Percentiles rank a stretch among this genome's conserved stretches.
phyloP scores from a whole-genome alignment of 1,139 yeast species.

The Magnusiomyces fungicola region DNA sequence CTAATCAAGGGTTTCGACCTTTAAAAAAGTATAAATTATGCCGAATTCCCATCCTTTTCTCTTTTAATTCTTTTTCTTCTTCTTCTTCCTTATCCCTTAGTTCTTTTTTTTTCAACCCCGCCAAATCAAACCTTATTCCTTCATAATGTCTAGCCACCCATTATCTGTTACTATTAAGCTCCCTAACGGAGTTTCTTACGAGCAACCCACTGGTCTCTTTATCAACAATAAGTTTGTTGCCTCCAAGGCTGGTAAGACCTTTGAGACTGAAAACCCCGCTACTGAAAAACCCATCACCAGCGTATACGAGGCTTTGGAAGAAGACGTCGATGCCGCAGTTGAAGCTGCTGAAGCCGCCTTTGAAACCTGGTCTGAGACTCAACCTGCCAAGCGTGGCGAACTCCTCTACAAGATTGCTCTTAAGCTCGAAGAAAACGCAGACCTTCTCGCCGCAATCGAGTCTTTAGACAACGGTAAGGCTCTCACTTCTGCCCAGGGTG shows the following conservation, averaged over 20 bases:
- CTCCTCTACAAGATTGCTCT: conserved; percentile 60
- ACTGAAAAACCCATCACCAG: conserved; percentile 47
- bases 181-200: conserved; percentile 53
- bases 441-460: conserved; percentile 61
- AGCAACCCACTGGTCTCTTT: conserved; percentile 63
- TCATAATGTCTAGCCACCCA: no score
- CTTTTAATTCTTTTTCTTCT: no score
- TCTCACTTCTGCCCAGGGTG: conserved; percentile 46
- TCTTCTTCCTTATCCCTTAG: no score
- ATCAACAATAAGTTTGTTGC: conserved; percentile 52
- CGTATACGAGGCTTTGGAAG: conserved; percentile 46
- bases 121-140: no score
- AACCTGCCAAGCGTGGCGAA: conserved; percentile 49
- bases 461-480: conserved; percentile 81
- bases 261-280: conserved; percentile 53
- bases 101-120: no score
- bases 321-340: conserved; percentile 51
- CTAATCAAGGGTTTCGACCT: no score
- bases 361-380: conserved; percentile 38
- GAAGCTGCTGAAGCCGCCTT: conserved; percentile 47
- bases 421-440: conserved; percentile 51
- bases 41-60: no score
- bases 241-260: conserved; percentile 42
- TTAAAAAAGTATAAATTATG: no score
- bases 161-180: conserved; percentile 39